Conservation (phyloP, 2,329 filamentous ascomycete species). For the Talaromyces sp. region DNA sequence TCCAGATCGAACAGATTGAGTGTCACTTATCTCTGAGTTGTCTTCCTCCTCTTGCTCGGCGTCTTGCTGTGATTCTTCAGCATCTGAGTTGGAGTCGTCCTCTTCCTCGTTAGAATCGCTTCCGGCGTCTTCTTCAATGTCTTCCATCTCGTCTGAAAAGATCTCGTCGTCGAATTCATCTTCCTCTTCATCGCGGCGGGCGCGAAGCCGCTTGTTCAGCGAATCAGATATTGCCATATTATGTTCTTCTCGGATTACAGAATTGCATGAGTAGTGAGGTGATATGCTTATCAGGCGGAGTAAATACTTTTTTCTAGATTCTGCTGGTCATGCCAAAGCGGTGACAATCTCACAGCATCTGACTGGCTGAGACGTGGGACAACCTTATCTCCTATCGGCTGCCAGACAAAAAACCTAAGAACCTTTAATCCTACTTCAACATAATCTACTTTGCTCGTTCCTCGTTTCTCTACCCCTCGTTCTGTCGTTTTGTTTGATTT, state of each 20-base stretch:
- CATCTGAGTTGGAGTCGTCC: constrained; percentile 20
- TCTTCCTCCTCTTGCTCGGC: constrained; percentile 40
- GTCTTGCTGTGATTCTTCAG: constrained; percentile 27
- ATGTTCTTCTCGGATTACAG: neutral
- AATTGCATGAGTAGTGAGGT: neutral
- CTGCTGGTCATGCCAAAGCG: neutral
- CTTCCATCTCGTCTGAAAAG: constrained; percentile 19
- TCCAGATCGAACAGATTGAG: constrained; percentile 20
- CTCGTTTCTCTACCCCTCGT: neutral
- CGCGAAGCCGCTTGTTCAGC: constrained; percentile 43
- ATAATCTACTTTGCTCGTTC: neutral
- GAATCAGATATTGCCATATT: constrained; percentile 37
- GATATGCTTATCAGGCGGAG: constrained; percentile 2
- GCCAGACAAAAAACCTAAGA: neutral
- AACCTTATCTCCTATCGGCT: neutral
- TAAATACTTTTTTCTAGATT: constrained; percentile 7
- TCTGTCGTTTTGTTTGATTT: neutral
- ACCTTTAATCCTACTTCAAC: neutral
- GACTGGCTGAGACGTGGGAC: neutral
- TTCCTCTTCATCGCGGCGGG: constrained; percentile 42
- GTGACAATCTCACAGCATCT: neutral
- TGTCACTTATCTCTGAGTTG: constrained; percentile 19
- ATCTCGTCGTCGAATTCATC: constrained; percentile 32
- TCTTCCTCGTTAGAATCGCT: constrained; percentile 19
- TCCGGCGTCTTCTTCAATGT: constrained; percentile 3